Percentiles rank a stretch among this genome's conserved stretches.
phyloP scores from a whole-genome alignment of 1,284 basidiomycete species.

The Austroboletus novae-zelandiae region DNA sequence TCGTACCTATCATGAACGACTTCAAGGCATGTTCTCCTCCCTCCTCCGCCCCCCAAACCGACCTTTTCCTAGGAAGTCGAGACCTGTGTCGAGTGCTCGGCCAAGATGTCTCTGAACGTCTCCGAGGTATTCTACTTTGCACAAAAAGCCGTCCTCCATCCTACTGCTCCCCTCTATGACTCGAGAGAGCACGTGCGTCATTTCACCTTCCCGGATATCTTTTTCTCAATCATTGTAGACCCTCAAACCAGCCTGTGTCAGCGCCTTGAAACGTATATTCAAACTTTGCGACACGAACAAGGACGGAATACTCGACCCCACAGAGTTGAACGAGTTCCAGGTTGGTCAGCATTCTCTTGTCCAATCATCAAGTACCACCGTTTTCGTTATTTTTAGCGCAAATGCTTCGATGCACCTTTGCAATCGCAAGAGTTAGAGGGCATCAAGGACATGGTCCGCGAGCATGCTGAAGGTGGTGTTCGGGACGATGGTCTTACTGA shows the following conservation, averaged over 20 bases:
- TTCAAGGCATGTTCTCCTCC: slow-evolving; percentile 70
- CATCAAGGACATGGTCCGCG: slow-evolving; percentile 82
- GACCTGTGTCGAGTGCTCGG: slow-evolving; percentile 97
- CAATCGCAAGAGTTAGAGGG: slow-evolving; percentile 93
- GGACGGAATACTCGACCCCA: slow-evolving; percentile 86
- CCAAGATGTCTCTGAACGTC: slow-evolving; percentile 86
- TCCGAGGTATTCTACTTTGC: slow-evolving; percentile 99
- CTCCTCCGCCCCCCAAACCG: neutral
- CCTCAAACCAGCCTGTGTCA: slow-evolving; percentile 91
- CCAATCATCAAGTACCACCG: neutral
- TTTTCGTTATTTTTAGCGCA: slow-evolving; percentile 51
- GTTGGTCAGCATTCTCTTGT: slow-evolving; percentile 39
- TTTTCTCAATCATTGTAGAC: slow-evolving; percentile 46
- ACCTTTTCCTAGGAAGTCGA: slow-evolving; percentile 78
- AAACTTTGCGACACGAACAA: slow-evolving; percentile 95
- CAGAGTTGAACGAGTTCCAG: slow-evolving; percentile 97
- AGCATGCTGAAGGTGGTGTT: slow-evolving; percentile 68
- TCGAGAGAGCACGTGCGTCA: slow-evolving; percentile 82
- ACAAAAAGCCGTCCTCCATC: slow-evolving; percentile 96
- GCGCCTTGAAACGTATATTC: slow-evolving; percentile 91
- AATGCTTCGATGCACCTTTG: slow-evolving; percentile 93
- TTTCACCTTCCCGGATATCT: slow-evolving; percentile 2
- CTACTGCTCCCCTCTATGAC: slow-evolving; percentile 96
- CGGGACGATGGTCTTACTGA: slow-evolving; percentile 84
- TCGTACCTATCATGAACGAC: slow-evolving; percentile 93